Evolutionary conservation across 2,329 filamentous ascomycete species (phyloP).

Genomic region (Fusarium torulosum): DNA sequence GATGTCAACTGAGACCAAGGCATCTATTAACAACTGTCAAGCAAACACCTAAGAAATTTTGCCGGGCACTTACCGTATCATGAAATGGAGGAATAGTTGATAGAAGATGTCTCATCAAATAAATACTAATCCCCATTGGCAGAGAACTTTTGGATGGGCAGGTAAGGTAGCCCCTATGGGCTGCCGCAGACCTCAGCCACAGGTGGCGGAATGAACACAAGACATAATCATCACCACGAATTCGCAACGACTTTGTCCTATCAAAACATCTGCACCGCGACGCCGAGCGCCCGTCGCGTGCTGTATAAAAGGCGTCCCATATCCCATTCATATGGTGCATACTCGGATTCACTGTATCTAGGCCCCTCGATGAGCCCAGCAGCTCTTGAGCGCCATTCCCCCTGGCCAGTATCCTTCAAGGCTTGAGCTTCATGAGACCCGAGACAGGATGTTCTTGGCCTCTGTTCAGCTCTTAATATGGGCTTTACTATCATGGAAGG

Average conservation of each 20-base stretch:
- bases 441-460: constrained; percentile 49
- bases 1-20: not conserved
- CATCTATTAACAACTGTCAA: not conserved
- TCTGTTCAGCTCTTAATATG: constrained; percentile 45
- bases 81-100: not conserved
- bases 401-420: constrained; percentile 36
- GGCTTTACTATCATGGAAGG: constrained; percentile 58
- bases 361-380: constrained; percentile 44
- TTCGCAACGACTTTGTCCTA: constrained; percentile 21
- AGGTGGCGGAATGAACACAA: constrained; percentile 42
- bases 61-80: not conserved
- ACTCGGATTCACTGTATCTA: constrained; percentile 12
- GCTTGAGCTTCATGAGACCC: constrained; percentile 37
- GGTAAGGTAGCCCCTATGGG: not conserved
- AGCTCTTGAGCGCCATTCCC: constrained; percentile 39
- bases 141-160: not conserved
- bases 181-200: constrained; percentile 39
- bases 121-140: not conserved
- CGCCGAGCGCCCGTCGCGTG: constrained; percentile 40
- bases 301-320: constrained; percentile 20
- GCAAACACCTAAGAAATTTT: not conserved
- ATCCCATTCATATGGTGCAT: constrained; percentile 14
- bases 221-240: constrained; percentile 31
- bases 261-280: constrained; percentile 23
- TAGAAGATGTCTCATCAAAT: not conserved